Base-by-base conservation (phyloP, 441 rosid species). In the Codiaeum variegatum region DNA sequence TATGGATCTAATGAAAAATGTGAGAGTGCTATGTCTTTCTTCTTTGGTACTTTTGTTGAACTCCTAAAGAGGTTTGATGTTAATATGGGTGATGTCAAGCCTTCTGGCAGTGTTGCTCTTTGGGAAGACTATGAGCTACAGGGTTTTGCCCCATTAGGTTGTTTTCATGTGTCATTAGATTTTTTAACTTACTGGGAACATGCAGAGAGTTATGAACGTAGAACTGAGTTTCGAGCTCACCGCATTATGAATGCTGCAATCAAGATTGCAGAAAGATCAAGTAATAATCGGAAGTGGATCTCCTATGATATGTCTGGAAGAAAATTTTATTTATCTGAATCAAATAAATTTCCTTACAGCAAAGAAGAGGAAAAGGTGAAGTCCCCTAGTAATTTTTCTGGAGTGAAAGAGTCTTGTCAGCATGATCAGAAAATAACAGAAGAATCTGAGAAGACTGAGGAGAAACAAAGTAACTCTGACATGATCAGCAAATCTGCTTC, bases 41-140 rank as follows among this genome's bases (percentile, higher is more conserved):
- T 94, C 81, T 84, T 85, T 65, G 66, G 81, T 73, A 77, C 82
- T 70, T 85, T 92, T 15, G 64, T 78, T 66, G 76, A 77, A 69
- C 84, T 92, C 46, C 76, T 88, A 74, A 82, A 77, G 84, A 80
- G 46, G 70, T 60, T 90, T 58, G 78, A 83, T 52, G 28, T 49
- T 55, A 74, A 69, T n/a, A 70, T 67, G 56, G 72, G 59, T 46
- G 83, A 76, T 68, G 73, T 47, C 15, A 60, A 75, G 47, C 73
- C 82, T 73, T 73, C 63, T 29, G 62, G 67, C 58, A 77, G 36
- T 32, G 38, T 71, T 73, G 88, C 93, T 78, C 83, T 92, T 18
- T 94, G 98, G 97, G 98, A 92, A 83, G 97, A 94, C 82, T 87
- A 85, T 32, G 96, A 94, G 78, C 77, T 94, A 73, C 85, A 90